A percentile compares a stretch with the other conserved stretches of the same genome.
Conservation (phyloP, 352 stramenopile genomes). For the Salisapilia sapeloensis region DNA sequence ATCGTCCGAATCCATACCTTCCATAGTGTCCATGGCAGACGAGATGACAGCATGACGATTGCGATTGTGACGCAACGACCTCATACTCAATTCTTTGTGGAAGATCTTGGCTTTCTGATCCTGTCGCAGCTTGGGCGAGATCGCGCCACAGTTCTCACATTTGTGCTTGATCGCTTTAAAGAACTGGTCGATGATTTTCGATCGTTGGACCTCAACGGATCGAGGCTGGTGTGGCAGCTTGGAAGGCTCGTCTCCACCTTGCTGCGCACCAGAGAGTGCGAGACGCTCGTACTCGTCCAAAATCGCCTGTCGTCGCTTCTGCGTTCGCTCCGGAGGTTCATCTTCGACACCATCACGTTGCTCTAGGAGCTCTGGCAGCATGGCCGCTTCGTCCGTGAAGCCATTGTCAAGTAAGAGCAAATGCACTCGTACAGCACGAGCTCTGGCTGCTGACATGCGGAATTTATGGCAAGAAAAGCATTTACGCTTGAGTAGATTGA, state of each 20-base stretch:
- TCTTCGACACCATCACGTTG: constrained; percentile 78
- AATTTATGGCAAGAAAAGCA: constrained; percentile 99
- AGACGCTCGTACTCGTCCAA: constrained; percentile 82
- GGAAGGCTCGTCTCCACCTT: constrained; percentile 7
- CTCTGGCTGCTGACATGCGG: constrained; percentile 47
- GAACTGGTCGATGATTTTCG: constrained; percentile 81
- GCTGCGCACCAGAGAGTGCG: constrained; percentile 30
- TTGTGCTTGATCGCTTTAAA: constrained; percentile 84
- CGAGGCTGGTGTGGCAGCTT: constrained; percentile 32
- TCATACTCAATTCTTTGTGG: constrained; percentile 72
- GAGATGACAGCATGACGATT: constrained; percentile 69
- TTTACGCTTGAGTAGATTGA: constrained; percentile 94
- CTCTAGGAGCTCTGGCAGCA: constrained; percentile 66
- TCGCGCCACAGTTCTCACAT: constrained; percentile 95
- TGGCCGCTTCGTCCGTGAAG: constrained; percentile 59
- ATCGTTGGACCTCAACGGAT: constrained; percentile 47
- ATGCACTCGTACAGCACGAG: constrained; percentile 79
- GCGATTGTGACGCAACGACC: constrained; percentile 65
- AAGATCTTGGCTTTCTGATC: constrained; percentile 98
- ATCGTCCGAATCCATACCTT: constrained; percentile 43
- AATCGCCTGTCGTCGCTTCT: constrained; percentile 73
- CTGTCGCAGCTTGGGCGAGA: constrained; percentile 90
- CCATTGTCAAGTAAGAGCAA: constrained; percentile 85
- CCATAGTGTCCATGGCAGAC: constrained; percentile 68
- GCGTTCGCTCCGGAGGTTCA: constrained; percentile 42